These are phyloP conservation scores for Staphylotrichum tortipilum DNA, from an alignment of 495 filamentous ascomycete genomes.

Conservation along the genomic window DNA sequence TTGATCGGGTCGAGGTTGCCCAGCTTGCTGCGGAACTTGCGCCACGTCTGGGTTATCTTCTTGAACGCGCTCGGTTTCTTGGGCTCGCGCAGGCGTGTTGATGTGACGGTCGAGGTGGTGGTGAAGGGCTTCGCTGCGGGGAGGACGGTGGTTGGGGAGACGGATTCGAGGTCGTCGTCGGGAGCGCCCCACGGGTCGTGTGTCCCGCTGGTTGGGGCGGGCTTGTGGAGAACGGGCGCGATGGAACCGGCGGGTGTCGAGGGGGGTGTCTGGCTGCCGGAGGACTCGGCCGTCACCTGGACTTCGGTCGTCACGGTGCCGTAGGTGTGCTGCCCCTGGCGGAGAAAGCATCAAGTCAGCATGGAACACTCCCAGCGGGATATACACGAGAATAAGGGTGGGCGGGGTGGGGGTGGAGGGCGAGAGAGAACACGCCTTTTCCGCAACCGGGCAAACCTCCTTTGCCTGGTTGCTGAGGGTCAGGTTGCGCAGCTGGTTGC, in stretches of 20 bases:
- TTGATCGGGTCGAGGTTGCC: slow-evolving; percentile 50
- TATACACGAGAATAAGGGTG: background rate
- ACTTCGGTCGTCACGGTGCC: slow-evolving; percentile 32
- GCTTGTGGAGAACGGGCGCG: slow-evolving; percentile 7
- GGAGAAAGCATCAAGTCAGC: background rate
- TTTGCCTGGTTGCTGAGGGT: slow-evolving; percentile 31
- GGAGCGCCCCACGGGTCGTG: slow-evolving; percentile 12
- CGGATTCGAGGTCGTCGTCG: slow-evolving; percentile 4
- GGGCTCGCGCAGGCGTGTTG: background rate
- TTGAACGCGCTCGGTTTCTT: background rate
- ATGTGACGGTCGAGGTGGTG: slow-evolving; percentile 18
- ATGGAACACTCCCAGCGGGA: too few species aligned
- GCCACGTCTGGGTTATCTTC: slow-evolving; percentile 8
- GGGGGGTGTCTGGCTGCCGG: slow-evolving; percentile 9
- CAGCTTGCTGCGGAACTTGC: slow-evolving; percentile 22
- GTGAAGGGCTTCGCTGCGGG: slow-evolving; percentile 9
- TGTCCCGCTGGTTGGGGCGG: background rate
- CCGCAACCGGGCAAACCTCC: slow-evolving; percentile 20
- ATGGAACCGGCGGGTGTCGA: slow-evolving; percentile 7
- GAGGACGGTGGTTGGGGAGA: background rate
- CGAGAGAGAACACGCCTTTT: slow-evolving; percentile 29
- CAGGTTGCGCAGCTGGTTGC: slow-evolving; percentile 45
- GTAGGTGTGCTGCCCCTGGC: slow-evolving; percentile 10
- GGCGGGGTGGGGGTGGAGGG: slow-evolving; percentile 3
- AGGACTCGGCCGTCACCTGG: slow-evolving; percentile 23